Evolutionary conservation across 2,329 filamentous ascomycete species (phyloP).

Genomic region (Nannizzia gypsea): DNA sequence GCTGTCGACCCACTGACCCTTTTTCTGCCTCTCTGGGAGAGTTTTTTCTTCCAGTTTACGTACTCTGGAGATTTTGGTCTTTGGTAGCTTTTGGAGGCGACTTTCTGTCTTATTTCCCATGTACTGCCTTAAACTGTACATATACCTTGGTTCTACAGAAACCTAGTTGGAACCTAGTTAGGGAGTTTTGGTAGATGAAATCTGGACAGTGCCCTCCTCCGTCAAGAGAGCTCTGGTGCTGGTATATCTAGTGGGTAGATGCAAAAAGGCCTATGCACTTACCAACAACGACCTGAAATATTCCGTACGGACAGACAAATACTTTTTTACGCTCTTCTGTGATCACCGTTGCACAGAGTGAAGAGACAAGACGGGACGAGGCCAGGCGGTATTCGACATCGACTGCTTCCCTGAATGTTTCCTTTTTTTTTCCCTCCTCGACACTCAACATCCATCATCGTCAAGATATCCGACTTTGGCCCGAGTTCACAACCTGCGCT

Average conservation of each 20-base stretch:
- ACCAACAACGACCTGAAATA: neutral
- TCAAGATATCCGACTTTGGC: neutral
- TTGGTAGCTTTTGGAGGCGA: neutral
- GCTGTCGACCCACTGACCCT: neutral
- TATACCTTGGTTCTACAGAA: neutral
- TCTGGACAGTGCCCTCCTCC: too few species aligned
- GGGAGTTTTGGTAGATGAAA: neutral
- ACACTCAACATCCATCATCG: neutral
- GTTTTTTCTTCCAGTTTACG: neutral
- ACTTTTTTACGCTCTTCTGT: neutral
- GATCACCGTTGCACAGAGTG: neutral
- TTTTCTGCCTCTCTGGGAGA: neutral
- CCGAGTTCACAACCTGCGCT: neutral
- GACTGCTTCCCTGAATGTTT: neutral
- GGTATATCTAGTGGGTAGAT: too few species aligned
- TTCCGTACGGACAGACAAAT: neutral
- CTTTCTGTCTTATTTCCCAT: neutral
- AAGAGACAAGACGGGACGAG: neutral
- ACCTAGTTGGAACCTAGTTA: neutral
- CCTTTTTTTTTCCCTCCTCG: too few species aligned
- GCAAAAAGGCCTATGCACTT: neutral
- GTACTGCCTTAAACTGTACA: neutral
- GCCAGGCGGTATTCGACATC: neutral
- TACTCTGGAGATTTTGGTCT: neutral
- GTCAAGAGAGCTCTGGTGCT: neutral